Conservation (phyloP, 202 grass and related monocot genomes). For the Panicum virgatum region DNA sequence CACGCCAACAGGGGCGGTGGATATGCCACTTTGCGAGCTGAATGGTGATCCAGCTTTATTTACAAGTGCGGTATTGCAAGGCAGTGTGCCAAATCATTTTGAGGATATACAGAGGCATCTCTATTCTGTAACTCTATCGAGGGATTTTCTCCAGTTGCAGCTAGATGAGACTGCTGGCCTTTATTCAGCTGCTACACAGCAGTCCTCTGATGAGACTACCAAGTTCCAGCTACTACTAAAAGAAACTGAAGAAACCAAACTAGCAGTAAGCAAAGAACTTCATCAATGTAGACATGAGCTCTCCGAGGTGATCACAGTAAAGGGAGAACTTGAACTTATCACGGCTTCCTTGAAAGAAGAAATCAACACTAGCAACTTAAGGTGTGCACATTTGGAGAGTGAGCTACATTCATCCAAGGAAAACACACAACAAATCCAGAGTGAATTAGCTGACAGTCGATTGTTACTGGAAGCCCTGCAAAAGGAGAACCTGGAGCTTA, state of each 20-base stretch:
- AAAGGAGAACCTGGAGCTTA: conserved; percentile 61
- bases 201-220: conserved; percentile 46
- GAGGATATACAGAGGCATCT: conserved; percentile 66
- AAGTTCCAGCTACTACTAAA: conserved; percentile 50
- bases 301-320: conserved; percentile 38
- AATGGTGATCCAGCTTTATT: conserved; percentile 32
- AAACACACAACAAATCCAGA: conserved; percentile 35
- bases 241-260: conserved; percentile 62
- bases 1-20: neutral
- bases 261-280: conserved; percentile 49
- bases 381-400: conserved; percentile 53
- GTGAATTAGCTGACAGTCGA: conserved; percentile 50
- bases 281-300: conserved; percentile 67
- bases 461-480: conserved; percentile 60
- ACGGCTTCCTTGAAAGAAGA: conserved; percentile 49
- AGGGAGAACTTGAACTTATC: conserved; percentile 57
- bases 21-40: neutral
- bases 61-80: conserved; percentile 2
- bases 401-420: conserved; percentile 58
- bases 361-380: conserved; percentile 48
- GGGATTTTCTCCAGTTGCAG: conserved; percentile 76
- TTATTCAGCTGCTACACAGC: conserved; percentile 35
- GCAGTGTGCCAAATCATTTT: conserved; percentile 30
- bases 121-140: conserved; percentile 58
- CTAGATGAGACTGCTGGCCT: conserved; percentile 54